Conservation (phyloP, 1,139 yeast species). For the Nakaseomyces glabratus region DNA sequence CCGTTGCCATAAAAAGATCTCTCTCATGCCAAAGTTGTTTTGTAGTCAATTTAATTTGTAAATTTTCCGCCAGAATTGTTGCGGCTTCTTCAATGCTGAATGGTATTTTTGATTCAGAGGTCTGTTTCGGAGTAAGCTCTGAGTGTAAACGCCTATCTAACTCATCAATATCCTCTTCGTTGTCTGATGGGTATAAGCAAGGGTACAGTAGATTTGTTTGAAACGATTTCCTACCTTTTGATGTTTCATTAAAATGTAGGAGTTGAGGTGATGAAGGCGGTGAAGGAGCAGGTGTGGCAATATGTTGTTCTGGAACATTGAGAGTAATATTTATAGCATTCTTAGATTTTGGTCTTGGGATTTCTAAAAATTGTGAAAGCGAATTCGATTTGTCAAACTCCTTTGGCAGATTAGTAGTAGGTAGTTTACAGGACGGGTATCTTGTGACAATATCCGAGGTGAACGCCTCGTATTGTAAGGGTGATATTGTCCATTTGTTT, state of each 20-base stretch:
- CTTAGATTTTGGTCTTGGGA: slow-evolving; percentile 52
- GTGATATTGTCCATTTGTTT: slow-evolving; percentile 47
- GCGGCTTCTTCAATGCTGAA: slow-evolving; percentile 73
- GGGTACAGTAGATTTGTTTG: slow-evolving; percentile 79
- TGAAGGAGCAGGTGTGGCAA: slow-evolving; percentile 86
- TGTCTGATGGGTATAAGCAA: slow-evolving; percentile 55
- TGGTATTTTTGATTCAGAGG: slow-evolving; percentile 41
- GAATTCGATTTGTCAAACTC: slow-evolving; percentile 44
- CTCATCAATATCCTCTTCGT: slow-evolving; percentile 19
- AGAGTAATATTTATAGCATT: slow-evolving; percentile 36
- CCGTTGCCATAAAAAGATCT: slow-evolving; percentile 61
- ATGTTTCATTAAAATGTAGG: slow-evolving; percentile 12
- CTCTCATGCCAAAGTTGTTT: slow-evolving; percentile 68
- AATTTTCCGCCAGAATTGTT: slow-evolving; percentile 49
- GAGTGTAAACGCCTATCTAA: slow-evolving; percentile 13
- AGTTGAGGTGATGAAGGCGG: slow-evolving; percentile 58
- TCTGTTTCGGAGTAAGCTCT: slow-evolving; percentile 6
- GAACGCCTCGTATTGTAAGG: slow-evolving; percentile 71
- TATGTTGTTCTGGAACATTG: slow-evolving; percentile 58
- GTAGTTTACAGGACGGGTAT: slow-evolving; percentile 60
- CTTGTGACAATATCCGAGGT: slow-evolving; percentile 66
- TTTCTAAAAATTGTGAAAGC: slow-evolving; percentile 48
- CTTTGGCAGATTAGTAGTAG: slow-evolving; percentile 38
- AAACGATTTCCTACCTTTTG: slow-evolving; percentile 47
- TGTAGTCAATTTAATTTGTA: slow-evolving; percentile 53